phyloP scores from a whole-genome alignment of 2,329 filamentous ascomycete genomes.

The Dothiorella sarmentorum region DNA sequence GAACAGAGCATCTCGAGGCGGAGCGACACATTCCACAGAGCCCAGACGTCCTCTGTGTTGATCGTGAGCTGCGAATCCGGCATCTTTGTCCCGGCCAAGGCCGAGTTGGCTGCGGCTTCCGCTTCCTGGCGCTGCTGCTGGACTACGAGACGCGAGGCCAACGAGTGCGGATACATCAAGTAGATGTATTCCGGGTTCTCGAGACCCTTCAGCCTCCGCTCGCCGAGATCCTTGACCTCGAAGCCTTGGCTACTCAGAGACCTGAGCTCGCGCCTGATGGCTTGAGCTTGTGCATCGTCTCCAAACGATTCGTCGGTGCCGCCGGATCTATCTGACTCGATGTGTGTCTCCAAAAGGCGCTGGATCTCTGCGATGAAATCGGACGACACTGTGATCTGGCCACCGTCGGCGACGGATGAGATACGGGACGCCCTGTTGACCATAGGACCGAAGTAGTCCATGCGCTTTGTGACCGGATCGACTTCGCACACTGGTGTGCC shows the following conservation, averaged over 20 bases:
- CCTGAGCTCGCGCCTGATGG: slow-evolving; percentile 83
- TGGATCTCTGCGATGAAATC: slow-evolving; percentile 98
- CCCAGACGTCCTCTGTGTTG: slow-evolving; percentile 82
- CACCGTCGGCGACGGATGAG: slow-evolving; percentile 89
- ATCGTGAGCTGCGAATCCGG: slow-evolving; percentile 67
- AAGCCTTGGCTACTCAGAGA: slow-evolving; percentile 89
- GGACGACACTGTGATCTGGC: slow-evolving; percentile 93
- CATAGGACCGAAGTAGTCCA: slow-evolving; percentile 99
- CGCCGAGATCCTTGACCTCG: slow-evolving; percentile 93
- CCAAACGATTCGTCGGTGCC: slow-evolving; percentile 72
- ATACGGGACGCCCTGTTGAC: slow-evolving; percentile 96
- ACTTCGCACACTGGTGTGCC: slow-evolving; percentile 91
- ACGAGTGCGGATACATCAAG: slow-evolving; percentile 86
- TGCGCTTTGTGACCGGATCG: slow-evolving; percentile 92
- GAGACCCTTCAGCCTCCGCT: slow-evolving; percentile 91
- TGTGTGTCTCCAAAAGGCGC: slow-evolving; percentile 81
- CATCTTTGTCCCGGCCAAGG: slow-evolving; percentile 58
- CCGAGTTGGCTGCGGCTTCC: slow-evolving; percentile 42
- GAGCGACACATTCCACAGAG: slow-evolving; percentile 82
- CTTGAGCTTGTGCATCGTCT: slow-evolving; percentile 69
- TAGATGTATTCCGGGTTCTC: slow-evolving; percentile 97
- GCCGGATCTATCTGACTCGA: slow-evolving; percentile 72
- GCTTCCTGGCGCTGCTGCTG: slow-evolving; percentile 56
- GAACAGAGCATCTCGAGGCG: slow-evolving; percentile 92
- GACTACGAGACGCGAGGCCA: slow-evolving; percentile 74